Evolutionary conservation across 2,329 filamentous ascomycete species (phyloP).

Genomic region (Albifimbria verrucaria): DNA sequence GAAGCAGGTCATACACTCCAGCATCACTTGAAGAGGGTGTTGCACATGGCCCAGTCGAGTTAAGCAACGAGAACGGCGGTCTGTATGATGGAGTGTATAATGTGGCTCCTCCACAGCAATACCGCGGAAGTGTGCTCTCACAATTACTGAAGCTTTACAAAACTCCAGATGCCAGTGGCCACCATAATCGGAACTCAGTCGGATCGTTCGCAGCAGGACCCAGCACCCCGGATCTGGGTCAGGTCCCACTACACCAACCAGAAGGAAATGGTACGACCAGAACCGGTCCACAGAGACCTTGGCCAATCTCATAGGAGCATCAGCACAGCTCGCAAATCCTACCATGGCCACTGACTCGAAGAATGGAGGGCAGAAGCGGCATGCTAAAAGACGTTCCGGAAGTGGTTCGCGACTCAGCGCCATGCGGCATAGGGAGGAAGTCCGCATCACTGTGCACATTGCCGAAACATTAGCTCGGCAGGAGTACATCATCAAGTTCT

Average conservation of each 20-base stretch:
- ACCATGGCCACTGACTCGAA: constrained; percentile 16
- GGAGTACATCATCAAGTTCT: constrained; percentile 79
- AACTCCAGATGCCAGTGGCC: constrained; percentile 23
- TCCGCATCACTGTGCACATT: constrained; percentile 48
- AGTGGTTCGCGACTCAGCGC: constrained; percentile 35
- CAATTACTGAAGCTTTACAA: constrained; percentile 46
- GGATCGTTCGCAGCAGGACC: constrained; percentile 22
- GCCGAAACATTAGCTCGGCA: constrained; percentile 72
- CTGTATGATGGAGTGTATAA: constrained; percentile 38
- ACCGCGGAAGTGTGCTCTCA: constrained; percentile 42
- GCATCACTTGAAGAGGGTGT: constrained; percentile 7
- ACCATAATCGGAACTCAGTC: constrained; percentile 20
- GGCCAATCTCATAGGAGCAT: constrained; percentile 44
- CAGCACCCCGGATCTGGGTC: constrained; percentile 31
- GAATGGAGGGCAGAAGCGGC: constrained; percentile 13
- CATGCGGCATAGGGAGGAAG: constrained; percentile 40
- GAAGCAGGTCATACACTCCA: constrained; percentile 7
- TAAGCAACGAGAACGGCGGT: constrained; percentile 34
- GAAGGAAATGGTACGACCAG: constrained; percentile 47
- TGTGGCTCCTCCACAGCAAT: constrained; percentile 36
- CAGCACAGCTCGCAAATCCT: constrained; percentile 37
- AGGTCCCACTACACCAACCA: constrained; percentile 39
- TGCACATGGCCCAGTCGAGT: constrained; percentile 6
- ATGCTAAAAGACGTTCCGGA: constrained; percentile 21
- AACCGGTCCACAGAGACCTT: constrained; percentile 44